Base-by-base conservation (phyloP, 2,329 filamentous ascomycete species). In the Colletotrichum sp. region DNA sequence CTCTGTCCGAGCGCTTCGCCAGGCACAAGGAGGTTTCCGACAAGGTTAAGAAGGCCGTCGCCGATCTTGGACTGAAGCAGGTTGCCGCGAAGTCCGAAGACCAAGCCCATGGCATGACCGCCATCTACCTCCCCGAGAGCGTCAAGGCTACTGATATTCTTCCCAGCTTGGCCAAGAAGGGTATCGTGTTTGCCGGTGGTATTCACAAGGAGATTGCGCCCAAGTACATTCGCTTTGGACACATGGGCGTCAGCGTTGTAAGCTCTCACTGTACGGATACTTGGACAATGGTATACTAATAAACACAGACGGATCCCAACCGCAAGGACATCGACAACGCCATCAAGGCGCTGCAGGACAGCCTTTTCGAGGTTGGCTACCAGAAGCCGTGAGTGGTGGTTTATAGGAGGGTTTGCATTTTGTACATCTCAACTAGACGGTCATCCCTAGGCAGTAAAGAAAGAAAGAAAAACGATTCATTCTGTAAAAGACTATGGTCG, bases 41-140 rank as follows among this genome's bases (percentile, higher is more conserved):
- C 85, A 94, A 92, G 84, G 92, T 98, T 84, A 98, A 99, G 91
- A 92, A 95, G 83, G 92, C 94, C 22, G 89, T 98, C 68, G 87
- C 91, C 7, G 93, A 94, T 68, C 89, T 98, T 44, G 97, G 97
- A 6, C 90, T 99, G 75, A 94, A 95, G 87, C 94, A 98, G 83
- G 90, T 99, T 48, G 96, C 97, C 27, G 86, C 91, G 44, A 94
- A 96, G 84, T 94, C 94, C 0, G 95, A 96, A 81, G 94, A 98
- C 85, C 96, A 98, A 87, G 96, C 97, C 57, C 96, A 98, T 84
- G 96, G 95, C 81, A 99, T 99, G 97, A 99, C 97, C 5, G 96
- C 97, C 74, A 97, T 99, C 79, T 98, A 97, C 86, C 90, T 99
- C 71, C 97, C 97, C 3, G 95, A 98, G 77, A 93, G 90, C 55